These are phyloP conservation scores for Rhodosporidiobolus odoratus DNA, from an alignment of 768 basidiomycete genomes.

Conservation along the genomic window DNA sequence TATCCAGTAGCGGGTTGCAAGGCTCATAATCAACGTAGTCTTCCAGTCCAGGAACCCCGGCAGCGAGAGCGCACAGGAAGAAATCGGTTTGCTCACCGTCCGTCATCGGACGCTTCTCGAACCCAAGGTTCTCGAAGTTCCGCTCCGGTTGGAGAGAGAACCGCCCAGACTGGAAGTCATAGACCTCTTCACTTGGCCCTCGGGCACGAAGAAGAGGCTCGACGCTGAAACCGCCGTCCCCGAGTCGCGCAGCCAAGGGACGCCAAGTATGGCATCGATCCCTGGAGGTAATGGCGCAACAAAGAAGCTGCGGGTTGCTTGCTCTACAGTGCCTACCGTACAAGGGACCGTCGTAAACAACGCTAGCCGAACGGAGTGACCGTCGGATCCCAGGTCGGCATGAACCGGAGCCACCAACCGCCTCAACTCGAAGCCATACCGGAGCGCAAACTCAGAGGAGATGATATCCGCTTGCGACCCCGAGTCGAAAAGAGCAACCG, in stretches of 20 bases:
- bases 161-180: neutral
- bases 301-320: neutral
- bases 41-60: neutral
- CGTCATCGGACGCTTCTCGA: neutral
- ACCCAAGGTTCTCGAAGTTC: constrained; percentile 5
- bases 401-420: neutral
- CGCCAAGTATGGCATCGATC: constrained; percentile 17
- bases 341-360: neutral
- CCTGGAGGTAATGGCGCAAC: neutral
- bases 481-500: neutral
- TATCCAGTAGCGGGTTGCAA: constrained; percentile 10
- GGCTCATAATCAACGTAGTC: constrained; percentile 10
- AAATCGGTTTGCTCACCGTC: neutral
- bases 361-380: neutral
- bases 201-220: neutral
- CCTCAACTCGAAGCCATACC: neutral
- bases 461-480: neutral
- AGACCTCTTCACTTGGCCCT: neutral
- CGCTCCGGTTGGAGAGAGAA: neutral
- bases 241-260: constrained; percentile 4
- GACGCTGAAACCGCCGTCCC: neutral
- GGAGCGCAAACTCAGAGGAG: neutral
- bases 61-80: neutral
- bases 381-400: neutral
- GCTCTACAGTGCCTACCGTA: neutral